A percentile compares a stretch with the other conserved stretches of the same genome.
Conservation (phyloP, 306 rosid species). For the Dryas drummondii region DNA sequence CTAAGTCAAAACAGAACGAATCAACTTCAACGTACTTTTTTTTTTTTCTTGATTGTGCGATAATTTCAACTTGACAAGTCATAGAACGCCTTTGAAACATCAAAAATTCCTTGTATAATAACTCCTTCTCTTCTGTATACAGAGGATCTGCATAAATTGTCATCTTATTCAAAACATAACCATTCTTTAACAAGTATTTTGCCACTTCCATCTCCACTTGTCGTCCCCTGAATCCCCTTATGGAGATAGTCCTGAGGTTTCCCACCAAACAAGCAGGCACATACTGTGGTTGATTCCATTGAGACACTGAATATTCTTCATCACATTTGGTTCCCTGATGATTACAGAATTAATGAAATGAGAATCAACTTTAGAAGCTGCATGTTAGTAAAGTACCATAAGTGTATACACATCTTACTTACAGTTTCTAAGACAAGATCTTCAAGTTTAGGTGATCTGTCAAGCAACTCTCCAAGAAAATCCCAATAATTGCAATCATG, state of each 20-base stretch:
- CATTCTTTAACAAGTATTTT: background rate
- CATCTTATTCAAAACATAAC: background rate
- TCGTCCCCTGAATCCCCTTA: no score
- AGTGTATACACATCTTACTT: background rate
- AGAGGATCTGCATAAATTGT: background rate
- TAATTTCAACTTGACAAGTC: no score
- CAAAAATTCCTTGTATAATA: background rate
- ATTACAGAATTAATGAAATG: background rate
- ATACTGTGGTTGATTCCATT: background rate
- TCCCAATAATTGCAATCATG: background rate
- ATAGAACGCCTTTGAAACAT: background rate
- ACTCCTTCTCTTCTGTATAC: background rate
- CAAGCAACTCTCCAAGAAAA: background rate
- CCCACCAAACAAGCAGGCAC: background rate
- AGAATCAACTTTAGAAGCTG: background rate
- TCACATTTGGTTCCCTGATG: background rate
- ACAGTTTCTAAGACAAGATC: background rate
- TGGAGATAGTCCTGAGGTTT: no score
- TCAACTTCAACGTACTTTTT: no score
- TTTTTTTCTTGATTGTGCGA: no score
- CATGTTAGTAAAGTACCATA: background rate
- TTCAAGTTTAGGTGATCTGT: background rate
- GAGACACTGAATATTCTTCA: background rate
- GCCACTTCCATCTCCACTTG: no score
- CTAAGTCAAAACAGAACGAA: no score